Percentiles rank a stretch among this genome's conserved stretches.
phyloP scores from a whole-genome alignment of 2,329 filamentous ascomycete species.

The Madurella mycetomatis region DNA sequence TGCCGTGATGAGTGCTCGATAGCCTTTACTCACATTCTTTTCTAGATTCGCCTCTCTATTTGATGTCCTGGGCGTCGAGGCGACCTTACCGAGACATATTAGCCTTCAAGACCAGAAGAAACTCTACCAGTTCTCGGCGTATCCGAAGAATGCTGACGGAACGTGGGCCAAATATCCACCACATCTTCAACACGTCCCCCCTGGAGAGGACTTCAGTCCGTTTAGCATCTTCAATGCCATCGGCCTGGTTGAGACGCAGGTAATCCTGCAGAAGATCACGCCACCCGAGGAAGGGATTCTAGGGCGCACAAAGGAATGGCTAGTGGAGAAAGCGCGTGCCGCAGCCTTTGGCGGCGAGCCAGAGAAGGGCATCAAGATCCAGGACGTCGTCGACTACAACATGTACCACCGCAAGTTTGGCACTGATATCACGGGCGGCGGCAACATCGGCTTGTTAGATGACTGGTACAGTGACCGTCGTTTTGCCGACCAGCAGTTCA shows the following conservation, averaged over 20 bases:
- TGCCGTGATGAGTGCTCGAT: not conserved
- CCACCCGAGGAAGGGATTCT: slow-evolving; percentile 30
- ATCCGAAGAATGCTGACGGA: slow-evolving; percentile 29
- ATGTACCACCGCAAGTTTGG: slow-evolving; percentile 32
- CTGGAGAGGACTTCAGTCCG: slow-evolving; percentile 23
- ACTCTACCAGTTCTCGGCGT: slow-evolving; percentile 29
- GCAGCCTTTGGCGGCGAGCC: slow-evolving; percentile 28
- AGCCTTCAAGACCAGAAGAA: slow-evolving; percentile 29
- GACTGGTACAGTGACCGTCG: slow-evolving; percentile 42
- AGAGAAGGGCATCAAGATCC: slow-evolving; percentile 30
- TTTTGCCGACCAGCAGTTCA: slow-evolving; percentile 43
- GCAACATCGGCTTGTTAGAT: slow-evolving; percentile 32
- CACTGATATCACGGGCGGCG: slow-evolving; percentile 33
- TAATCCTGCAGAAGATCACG: slow-evolving; percentile 32
- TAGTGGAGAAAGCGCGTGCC: slow-evolving; percentile 26
- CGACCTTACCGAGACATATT: slow-evolving; percentile 31
- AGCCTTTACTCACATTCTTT: not conserved
- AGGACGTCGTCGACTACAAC: slow-evolving; percentile 35
- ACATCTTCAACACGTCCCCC: slow-evolving; percentile 30
- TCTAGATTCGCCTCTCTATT: slow-evolving; percentile 33
- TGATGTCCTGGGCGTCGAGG: slow-evolving; percentile 33
- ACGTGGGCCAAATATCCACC: slow-evolving; percentile 30
- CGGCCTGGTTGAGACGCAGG: slow-evolving; percentile 29
- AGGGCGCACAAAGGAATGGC: slow-evolving; percentile 30
- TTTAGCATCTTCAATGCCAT: slow-evolving; percentile 32